Base-by-base conservation (phyloP, 2,329 filamentous ascomycete genomes). In the Fusarium zealandicum region DNA sequence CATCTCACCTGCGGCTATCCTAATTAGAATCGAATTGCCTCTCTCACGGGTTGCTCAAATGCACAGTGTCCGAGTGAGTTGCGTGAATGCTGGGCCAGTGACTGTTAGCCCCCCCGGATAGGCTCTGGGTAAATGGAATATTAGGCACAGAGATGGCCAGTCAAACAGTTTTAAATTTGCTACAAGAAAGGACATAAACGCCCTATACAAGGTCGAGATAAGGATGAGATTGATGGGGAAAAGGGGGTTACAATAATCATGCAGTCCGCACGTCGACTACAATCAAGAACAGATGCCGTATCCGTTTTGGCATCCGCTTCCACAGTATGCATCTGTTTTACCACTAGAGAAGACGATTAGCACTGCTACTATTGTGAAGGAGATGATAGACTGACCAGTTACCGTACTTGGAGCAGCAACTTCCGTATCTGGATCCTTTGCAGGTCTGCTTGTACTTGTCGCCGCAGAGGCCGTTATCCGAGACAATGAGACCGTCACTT, bases 401-500 rank as follows among this genome's bases (percentile, higher is more conserved):
- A 20, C 46, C 43, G 9, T 47, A 22, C 27, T 44, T 52, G 30
- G 55, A 57, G 14, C 51, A 62, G 27, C 59, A 63, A 22, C 57
- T 27, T 27, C 57, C 60, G n/a, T 61, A 54, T 14, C 20, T 14
- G 53, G 57, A 60, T 16, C 52, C 57, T 39, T 57, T 33, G 41
- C 49, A 54, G 18, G 59, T 63, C 45, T 63, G 60, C 49, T 63
- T 49, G 51, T 61, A 63, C 48, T 43, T 51, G 14, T 54, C 41
- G 6, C 59, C 59, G 17, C 57, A 57, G 31, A 63, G 60, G 7
- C 60, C 57, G 20, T 63, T 64, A 16, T 51, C 60, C 35, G 60
- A 63, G 42, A 52, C 56, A 59, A 51, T 39, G 2, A 51, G 38
- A n/a, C 18, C 28, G n/a, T 44, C 50, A 3, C 47, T 40, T n/a